A percentile compares a stretch with the other conserved stretches of the same genome.
phyloP scores from a whole-genome alignment of 768 basidiomycete genomes.

The Daedaleopsis sinensis region DNA sequence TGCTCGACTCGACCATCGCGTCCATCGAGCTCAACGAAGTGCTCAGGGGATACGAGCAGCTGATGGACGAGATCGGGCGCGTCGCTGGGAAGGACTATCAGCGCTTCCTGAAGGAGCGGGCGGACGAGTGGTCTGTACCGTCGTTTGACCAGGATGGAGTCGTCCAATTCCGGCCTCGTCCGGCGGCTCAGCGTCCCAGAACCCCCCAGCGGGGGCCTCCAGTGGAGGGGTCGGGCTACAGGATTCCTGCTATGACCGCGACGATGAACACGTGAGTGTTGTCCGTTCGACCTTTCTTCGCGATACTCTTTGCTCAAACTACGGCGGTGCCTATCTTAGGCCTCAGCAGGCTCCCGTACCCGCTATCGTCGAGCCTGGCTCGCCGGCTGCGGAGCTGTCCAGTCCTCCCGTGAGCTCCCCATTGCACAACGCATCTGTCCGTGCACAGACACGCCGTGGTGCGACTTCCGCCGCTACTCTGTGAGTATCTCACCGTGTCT shows the following conservation, averaged over 20 bases:
- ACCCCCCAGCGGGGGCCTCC: neutral
- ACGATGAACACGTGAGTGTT: neutral
- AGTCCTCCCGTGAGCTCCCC: slow-evolving; percentile 11
- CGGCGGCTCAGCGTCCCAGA: neutral
- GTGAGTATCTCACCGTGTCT: no score
- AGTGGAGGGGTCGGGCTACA: neutral
- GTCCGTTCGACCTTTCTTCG: neutral
- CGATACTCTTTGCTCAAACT: neutral
- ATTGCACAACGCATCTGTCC: neutral
- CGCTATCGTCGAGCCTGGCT: neutral
- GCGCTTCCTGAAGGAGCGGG: neutral
- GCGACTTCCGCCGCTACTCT: neutral
- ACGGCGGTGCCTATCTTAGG: neutral
- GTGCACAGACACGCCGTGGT: neutral
- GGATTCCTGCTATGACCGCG: neutral
- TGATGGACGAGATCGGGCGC: neutral
- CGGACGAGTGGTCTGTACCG: neutral
- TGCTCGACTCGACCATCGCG: neutral
- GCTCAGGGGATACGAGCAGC: neutral
- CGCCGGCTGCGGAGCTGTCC: neutral
- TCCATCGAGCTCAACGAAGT: slow-evolving; percentile 7
- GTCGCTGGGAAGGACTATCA: neutral
- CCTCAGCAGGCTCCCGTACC: neutral
- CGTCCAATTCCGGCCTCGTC: neutral
- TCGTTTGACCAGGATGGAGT: neutral